A percentile compares a stretch with the other conserved stretches of the same genome.
Conservation (phyloP, 2,329 filamentous ascomycete species). For the Aspergillus arachidicola region DNA sequence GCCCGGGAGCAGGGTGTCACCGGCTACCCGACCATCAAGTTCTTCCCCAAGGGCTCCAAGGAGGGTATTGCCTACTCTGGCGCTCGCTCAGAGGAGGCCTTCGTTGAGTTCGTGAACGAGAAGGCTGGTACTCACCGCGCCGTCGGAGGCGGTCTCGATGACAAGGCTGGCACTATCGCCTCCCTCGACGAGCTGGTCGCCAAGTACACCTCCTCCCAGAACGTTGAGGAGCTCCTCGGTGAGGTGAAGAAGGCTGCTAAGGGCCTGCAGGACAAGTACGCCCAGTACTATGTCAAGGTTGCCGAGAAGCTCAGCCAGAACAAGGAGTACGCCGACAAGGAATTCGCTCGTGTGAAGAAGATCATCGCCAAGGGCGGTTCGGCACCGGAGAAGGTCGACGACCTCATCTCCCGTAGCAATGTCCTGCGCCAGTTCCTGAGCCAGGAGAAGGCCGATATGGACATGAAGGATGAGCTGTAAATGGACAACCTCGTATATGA, state of each 20-base stretch:
- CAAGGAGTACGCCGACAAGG: conserved; percentile 79
- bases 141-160: conserved; percentile 77
- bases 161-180: conserved; percentile 78
- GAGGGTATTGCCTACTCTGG: conserved; percentile 72
- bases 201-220: conserved; percentile 66
- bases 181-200: conserved; percentile 74
- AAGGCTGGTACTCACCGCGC: conserved; percentile 86
- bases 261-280: conserved; percentile 75
- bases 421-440: conserved; percentile 77
- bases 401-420: conserved; percentile 83
- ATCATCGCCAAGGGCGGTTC: conserved; percentile 85
- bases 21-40: conserved; percentile 97
- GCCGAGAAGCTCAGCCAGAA: conserved; percentile 81
- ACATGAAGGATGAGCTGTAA: conserved; percentile 68
- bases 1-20: conserved; percentile 75
- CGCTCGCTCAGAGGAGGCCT: conserved; percentile 73
- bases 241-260: conserved; percentile 74
- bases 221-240: conserved; percentile 65
- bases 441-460: conserved; percentile 56
- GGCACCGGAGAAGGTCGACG: conserved; percentile 82
- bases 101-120: conserved; percentile 82
- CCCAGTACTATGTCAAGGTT: conserved; percentile 91
- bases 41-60: conserved; percentile 83
- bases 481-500: conserved; percentile 15
- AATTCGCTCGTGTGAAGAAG: conserved; percentile 76